phyloP scores from a whole-genome alignment of 2,329 filamentous ascomycete species.

The Alternaria ventricosa region DNA sequence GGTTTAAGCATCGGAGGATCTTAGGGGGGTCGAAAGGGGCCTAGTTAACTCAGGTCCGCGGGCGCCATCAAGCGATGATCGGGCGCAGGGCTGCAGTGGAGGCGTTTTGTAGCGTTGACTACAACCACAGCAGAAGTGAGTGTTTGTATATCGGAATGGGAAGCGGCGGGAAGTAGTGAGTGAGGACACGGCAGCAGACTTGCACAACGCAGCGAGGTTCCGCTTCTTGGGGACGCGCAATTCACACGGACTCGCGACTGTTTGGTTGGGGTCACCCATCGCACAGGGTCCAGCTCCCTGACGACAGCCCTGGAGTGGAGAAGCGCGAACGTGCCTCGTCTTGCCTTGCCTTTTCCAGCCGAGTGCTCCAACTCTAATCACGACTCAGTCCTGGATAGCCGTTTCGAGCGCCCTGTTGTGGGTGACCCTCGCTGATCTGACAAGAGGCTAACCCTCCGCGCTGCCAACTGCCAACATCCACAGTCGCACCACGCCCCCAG shows the following conservation, averaged over 20 bases:
- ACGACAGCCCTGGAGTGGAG: neutral
- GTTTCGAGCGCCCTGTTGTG: neutral
- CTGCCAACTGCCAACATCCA: neutral
- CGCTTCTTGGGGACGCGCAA: constrained; percentile 2
- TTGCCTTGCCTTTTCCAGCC: neutral
- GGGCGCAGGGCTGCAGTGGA: neutral
- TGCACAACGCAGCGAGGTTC: neutral
- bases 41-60: constrained; percentile 4
- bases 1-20: constrained; percentile 23
- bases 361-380: neutral
- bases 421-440: neutral
- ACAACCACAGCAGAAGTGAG: neutral
- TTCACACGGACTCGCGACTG: neutral
- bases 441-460: neutral
- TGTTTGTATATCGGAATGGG: neutral
- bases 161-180: neutral
- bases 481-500: neutral
- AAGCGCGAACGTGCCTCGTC: neutral
- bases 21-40: constrained; percentile 10
- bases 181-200: neutral
- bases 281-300: neutral
- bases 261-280: neutral
- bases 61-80: constrained; percentile 12
- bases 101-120: neutral
- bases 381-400: neutral